phyloP scores from a whole-genome alignment of 345 rosid genomes.

The Bruguiera gymnorhiza region DNA sequence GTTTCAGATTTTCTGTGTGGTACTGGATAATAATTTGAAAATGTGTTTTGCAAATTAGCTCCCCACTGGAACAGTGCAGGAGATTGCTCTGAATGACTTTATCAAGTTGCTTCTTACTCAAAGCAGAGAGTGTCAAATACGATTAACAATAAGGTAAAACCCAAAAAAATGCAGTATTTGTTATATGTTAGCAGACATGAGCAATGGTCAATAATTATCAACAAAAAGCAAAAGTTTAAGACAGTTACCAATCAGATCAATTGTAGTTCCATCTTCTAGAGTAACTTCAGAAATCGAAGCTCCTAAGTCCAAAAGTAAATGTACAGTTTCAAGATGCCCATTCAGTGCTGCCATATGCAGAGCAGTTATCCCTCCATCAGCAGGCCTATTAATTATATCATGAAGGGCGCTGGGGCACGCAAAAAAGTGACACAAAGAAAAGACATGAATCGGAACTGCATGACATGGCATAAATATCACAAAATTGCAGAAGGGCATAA shows the following conservation, averaged over 20 bases:
- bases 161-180: background rate
- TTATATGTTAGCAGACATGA: slow-evolving; percentile 2
- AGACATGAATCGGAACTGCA: slow-evolving; percentile 1
- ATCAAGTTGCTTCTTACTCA: too few species aligned
- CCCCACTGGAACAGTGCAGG: too few species aligned
- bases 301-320: slow-evolving; percentile 82
- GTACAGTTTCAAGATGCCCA: slow-evolving; percentile 79
- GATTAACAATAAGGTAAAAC: background rate
- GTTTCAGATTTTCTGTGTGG: too few species aligned
- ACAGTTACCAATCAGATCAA: slow-evolving; percentile 78
- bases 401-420: slow-evolving; percentile 49
- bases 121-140: too few species aligned
- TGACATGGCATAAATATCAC: background rate
- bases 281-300: slow-evolving; percentile 76
- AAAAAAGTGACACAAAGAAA: slow-evolving; percentile 11
- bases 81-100: too few species aligned
- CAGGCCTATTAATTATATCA: slow-evolving; percentile 69
- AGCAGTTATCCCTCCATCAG: slow-evolving; percentile 95
- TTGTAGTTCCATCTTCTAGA: slow-evolving; percentile 84
- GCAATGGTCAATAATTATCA: background rate
- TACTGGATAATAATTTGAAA: too few species aligned
- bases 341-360: slow-evolving; percentile 93
- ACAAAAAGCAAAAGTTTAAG: background rate
- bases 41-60: too few species aligned
- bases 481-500: background rate